phyloP scores from a whole-genome alignment of 1,139 yeast genomes.

The Suhomyces bribrorum region DNA sequence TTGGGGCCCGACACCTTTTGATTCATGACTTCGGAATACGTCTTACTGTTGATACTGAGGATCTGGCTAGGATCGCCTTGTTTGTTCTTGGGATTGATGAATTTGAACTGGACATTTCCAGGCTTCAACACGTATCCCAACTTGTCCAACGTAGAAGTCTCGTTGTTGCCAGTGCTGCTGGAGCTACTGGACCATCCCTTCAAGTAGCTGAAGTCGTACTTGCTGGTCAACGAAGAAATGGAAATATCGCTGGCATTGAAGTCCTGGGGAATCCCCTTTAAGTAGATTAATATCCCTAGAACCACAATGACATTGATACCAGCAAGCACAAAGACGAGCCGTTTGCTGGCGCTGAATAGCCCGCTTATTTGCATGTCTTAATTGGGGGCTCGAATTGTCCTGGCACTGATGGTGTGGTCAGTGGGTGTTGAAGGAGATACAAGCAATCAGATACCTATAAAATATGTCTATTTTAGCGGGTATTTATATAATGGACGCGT shows the following conservation, averaged over 20 bases:
- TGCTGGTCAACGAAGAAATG: slow-evolving; percentile 14
- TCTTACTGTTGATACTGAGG: slow-evolving; percentile 32
- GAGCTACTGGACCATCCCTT: neutral
- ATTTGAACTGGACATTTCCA: slow-evolving; percentile 37
- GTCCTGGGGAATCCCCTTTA: slow-evolving; percentile 1
- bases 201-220: slow-evolving; percentile 16
- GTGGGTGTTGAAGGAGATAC: no score
- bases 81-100: slow-evolving; percentile 31
- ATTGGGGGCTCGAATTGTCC: no score
- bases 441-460: no score
- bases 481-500: no score
- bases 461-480: no score
- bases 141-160: neutral
- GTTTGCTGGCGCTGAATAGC: neutral
- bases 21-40: slow-evolving; percentile 34
- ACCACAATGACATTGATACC: slow-evolving; percentile 3
- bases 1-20: slow-evolving; percentile 50
- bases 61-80: slow-evolving; percentile 31
- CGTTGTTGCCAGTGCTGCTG: slow-evolving; percentile 2
- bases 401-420: no score
- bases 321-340: neutral
- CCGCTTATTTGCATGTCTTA: neutral
- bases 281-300: slow-evolving; percentile 1
- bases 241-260: neutral
- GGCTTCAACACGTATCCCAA: slow-evolving; percentile 17